Base-by-base conservation (phyloP, 495 filamentous ascomycete species). In the Bacidia gigantensis region DNA sequence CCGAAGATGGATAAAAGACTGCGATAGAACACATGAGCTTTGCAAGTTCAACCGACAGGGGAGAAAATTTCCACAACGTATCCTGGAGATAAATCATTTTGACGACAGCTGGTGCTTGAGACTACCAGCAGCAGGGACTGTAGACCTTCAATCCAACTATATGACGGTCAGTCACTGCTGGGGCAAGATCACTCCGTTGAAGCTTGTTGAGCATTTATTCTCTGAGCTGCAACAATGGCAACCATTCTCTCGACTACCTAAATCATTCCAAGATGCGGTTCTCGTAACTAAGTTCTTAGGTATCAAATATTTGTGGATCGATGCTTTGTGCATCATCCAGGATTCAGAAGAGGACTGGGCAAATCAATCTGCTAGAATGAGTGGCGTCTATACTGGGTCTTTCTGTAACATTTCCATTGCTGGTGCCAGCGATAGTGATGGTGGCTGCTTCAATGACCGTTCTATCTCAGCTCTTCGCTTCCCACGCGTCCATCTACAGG, bases 91-190 rank as follows among this genome's bases (percentile, higher is more conserved):
- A n/a, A n/a, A n/a, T n/a, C n/a, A n/a, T n/a, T n/a, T n/a, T n/a
- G n/a, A n/a, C n/a, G n/a, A n/a, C n/a, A n/a, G n/a, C n/a, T n/a
- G n/a, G n/a, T n/a, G n/a, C n/a, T n/a, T n/a, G n/a, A n/a, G n/a
- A n/a, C n/a, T n/a, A n/a, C n/a, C n/a, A n/a, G n/a, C n/a, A n/a
- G n/a, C n/a, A n/a, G n/a, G n/a, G n/a, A n/a, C n/a, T n/a, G n/a
- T n/a, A n/a, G n/a, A n/a, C n/a, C n/a, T n/a, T n/a, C n/a, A n/a
- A n/a, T 11, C 41, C 7, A n/a, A n/a, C n/a, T 54, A 54, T 45
- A 11, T 54, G 12, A 47, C 51, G 7, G 43, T 54, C n/a, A 54
- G 51, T 24, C 51, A 54, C 20, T 54, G 51, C 32, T 54, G 51
- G 51, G 51, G 51, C 5, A 40, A 54, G 17, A 7, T 21, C 9